Evolutionary conservation across 1,284 basidiomycete species (phyloP).

Genomic region (Irpex sp.): DNA sequence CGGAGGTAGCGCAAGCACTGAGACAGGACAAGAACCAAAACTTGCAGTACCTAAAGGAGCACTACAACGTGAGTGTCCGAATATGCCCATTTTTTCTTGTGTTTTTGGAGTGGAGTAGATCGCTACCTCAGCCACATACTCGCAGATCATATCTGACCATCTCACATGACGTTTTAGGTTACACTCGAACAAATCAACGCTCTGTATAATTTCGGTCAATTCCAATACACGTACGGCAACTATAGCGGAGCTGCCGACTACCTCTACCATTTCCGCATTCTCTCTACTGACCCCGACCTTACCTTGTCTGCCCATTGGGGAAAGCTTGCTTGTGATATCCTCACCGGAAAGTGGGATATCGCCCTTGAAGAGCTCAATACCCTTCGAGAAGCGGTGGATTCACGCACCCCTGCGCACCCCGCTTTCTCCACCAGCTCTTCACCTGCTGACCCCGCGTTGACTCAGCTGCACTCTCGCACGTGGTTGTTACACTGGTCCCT

Average conservation of each 20-base stretch:
- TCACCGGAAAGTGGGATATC: conserved; percentile 92
- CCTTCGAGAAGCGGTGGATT: conserved; percentile 89
- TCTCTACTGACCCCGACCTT: conserved; percentile 90
- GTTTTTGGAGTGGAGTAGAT: background rate
- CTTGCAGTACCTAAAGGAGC: conserved; percentile 89
- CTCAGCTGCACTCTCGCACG: conserved; percentile 90
- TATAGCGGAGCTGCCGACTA: conserved; percentile 97
- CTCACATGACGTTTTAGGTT: conserved; percentile 47
- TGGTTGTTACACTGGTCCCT: conserved; percentile 99
- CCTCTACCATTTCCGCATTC: conserved; percentile 97
- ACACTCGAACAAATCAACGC: conserved; percentile 94
- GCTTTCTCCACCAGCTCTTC: conserved; percentile 40
- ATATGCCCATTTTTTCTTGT: background rate
- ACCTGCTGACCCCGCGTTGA: conserved; percentile 56
- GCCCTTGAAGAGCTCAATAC: conserved; percentile 94
- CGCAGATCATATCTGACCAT: background rate
- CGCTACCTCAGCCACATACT: conserved; percentile 8
- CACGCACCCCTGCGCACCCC: conserved; percentile 50
- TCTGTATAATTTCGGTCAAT: conserved; percentile 97
- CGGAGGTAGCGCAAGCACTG: conserved; percentile 87
- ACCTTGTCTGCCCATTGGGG: conserved; percentile 98
- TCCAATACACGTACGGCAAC: conserved; percentile 96
- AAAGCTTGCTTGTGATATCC: conserved; percentile 94
- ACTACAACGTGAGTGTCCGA: conserved; percentile 72
- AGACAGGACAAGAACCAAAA: conserved; percentile 98